Conservation (phyloP, 208 protist species). For the Trypanosoma cruzi region DNA sequence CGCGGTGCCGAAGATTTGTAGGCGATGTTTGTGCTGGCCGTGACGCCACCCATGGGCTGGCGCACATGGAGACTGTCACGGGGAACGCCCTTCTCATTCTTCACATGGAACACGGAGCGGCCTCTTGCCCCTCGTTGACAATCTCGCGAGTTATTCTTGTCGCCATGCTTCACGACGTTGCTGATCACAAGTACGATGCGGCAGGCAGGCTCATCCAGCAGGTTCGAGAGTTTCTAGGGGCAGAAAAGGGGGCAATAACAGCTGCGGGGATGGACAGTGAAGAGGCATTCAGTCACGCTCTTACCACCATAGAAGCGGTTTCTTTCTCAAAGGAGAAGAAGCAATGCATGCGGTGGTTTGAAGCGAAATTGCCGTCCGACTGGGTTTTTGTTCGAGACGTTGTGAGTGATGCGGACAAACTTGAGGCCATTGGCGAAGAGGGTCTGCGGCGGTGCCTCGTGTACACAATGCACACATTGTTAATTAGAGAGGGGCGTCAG, state of each 20-base stretch:
- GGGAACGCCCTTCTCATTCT: slow-evolving; percentile 65
- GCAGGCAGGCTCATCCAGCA: slow-evolving; percentile 36
- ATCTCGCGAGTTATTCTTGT: slow-evolving; percentile 60
- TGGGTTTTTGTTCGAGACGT: slow-evolving; percentile 72
- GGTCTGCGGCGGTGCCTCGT: slow-evolving; percentile 79
- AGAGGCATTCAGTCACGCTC: slow-evolving; percentile 6
- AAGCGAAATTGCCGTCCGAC: slow-evolving; percentile 33
- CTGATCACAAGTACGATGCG: slow-evolving; percentile 86
- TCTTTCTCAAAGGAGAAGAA: slow-evolving; percentile 84
- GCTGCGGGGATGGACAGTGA: not conserved
- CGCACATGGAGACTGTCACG: slow-evolving; percentile 81
- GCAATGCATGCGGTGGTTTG: slow-evolving; percentile 75
- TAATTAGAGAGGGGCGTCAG: not conserved
- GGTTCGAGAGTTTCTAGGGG: slow-evolving; percentile 39
- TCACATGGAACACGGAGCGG: slow-evolving; percentile 41
- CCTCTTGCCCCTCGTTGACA: not conserved
- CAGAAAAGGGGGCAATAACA: slow-evolving; percentile 15
- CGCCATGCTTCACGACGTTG: slow-evolving; percentile 89
- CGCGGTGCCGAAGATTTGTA: slow-evolving; percentile 66
- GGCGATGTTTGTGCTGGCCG: slow-evolving; percentile 51
- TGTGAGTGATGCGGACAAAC: slow-evolving; percentile 87
- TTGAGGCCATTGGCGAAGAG: slow-evolving; percentile 75
- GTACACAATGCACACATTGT: slow-evolving; percentile 36
- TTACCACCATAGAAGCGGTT: slow-evolving; percentile 55
- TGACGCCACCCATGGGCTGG: slow-evolving; percentile 73